Conservation (phyloP, 495 filamentous ascomycete species). For the Penicillium subrubescens region DNA sequence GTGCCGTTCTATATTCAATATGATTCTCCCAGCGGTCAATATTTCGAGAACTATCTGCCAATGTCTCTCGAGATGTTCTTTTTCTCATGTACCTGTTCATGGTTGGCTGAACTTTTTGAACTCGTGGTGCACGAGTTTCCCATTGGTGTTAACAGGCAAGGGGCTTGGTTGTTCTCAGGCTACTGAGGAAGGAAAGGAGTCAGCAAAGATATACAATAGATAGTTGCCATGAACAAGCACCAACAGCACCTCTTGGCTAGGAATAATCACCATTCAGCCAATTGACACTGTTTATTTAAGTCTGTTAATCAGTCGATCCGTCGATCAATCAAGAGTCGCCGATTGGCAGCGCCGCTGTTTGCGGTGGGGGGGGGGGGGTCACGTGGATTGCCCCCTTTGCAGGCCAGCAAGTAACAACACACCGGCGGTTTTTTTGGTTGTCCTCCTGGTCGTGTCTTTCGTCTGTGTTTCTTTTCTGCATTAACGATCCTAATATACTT, state of each 20-base stretch:
- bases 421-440: neutral
- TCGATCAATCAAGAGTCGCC: neutral
- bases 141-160: too few species aligned
- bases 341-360: neutral
- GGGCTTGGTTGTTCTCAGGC: too few species aligned
- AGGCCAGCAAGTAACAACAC: slow-evolving; percentile 1
- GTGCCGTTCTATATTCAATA: too few species aligned
- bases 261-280: neutral
- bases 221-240: neutral
- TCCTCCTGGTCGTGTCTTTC: neutral
- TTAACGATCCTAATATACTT: slow-evolving; percentile 6
- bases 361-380: slow-evolving; percentile 7
- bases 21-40: too few species aligned
- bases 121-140: too few species aligned
- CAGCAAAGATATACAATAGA: neutral
- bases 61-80: too few species aligned
- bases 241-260: neutral
- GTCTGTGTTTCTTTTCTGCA: slow-evolving; percentile 4
- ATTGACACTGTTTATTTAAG: neutral
- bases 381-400: slow-evolving; percentile 15
- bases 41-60: too few species aligned
- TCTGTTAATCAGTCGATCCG: neutral
- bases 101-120: too few species aligned
- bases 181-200: neutral
- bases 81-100: too few species aligned